These are phyloP conservation scores for Candida tetrigidarum DNA, from an alignment of 1,139 yeast species.

Conservation along the genomic window DNA sequence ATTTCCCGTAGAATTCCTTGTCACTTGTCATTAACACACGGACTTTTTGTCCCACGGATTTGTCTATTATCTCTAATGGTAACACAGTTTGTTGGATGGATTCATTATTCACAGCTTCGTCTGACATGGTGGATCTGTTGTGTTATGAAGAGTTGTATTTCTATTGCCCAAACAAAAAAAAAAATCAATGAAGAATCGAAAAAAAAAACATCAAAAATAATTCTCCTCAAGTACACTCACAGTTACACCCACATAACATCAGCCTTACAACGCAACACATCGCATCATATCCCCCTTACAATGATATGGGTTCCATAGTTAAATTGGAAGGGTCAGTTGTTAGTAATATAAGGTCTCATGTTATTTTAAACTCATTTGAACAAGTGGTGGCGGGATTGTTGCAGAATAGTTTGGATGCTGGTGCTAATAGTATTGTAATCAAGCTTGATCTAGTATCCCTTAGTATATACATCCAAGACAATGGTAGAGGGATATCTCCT, in stretches of 20 bases:
- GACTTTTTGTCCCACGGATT: conserved; percentile 79
- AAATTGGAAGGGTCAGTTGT: conserved; percentile 16
- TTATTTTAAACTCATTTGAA: conserved; percentile 19
- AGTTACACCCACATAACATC: neutral
- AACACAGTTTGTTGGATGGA: conserved; percentile 38
- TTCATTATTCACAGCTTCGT: conserved; percentile 11
- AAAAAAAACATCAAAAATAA: neutral
- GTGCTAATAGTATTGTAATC: conserved; percentile 63
- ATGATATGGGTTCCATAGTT: conserved; percentile 12
- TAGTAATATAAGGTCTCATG: conserved; percentile 19
- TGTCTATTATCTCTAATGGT: conserved; percentile 88
- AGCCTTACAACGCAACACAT: too few species aligned
- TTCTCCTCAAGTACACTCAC: neutral
- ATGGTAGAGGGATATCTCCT: conserved; percentile 73
- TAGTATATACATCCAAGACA: conserved; percentile 71
- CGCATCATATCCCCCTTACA: too few species aligned
- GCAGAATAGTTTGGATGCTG: conserved; percentile 82
- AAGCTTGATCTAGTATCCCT: conserved; percentile 59
- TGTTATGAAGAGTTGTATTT: neutral
- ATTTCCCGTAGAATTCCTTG: conserved; percentile 80
- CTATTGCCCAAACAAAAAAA: neutral
- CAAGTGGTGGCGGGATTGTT: conserved; percentile 72
- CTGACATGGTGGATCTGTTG: conserved; percentile 6
- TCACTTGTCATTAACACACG: conserved; percentile 79
- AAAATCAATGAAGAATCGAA: too few species aligned